These are phyloP conservation scores for Corchorus capsularis DNA, from an alignment of 345 rosid species.

Conservation along the genomic window DNA sequence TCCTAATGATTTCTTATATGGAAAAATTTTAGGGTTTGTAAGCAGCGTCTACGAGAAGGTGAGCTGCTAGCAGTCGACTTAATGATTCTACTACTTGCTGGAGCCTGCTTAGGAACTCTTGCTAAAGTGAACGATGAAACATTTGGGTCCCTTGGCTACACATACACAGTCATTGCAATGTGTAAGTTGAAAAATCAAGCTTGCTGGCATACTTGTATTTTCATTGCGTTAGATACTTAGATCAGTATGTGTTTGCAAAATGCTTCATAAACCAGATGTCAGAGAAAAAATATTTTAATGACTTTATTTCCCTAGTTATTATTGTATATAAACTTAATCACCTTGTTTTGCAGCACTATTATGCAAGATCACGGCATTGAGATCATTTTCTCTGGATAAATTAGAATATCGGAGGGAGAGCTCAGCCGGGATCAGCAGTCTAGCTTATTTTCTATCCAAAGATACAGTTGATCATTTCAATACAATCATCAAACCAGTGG, in stretches of 20 bases:
- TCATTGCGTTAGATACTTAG: neutral
- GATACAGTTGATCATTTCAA: conserved; percentile 78
- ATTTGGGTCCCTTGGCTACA: conserved; percentile 72
- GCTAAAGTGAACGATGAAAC: conserved; percentile 79
- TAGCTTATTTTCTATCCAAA: conserved; percentile 80
- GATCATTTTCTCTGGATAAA: conserved; percentile 77
- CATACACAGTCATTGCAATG: conserved; percentile 78
- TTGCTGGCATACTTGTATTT: neutral
- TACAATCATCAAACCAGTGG: conserved; percentile 70
- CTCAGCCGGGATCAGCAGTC: conserved; percentile 75
- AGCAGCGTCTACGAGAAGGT: conserved; percentile 88
- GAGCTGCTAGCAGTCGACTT: conserved; percentile 68
- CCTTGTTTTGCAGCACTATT: conserved; percentile 64
- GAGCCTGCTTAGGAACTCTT: conserved; percentile 88
- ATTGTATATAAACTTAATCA: neutral
- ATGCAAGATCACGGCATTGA: conserved; percentile 75
- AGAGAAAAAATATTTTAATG: neutral
- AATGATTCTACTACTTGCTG: conserved; percentile 73
- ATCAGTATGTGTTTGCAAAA: neutral
- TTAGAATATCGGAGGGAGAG: conserved; percentile 78
- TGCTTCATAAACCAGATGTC: neutral
- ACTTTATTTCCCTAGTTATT: neutral
- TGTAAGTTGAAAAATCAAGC: conserved; percentile 56
- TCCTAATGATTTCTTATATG: conserved; percentile 5
- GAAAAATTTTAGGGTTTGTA: conserved; percentile 53